Evolutionary conservation across 2,329 filamentous ascomycete species (phyloP).

Genomic region (Paecilomyces formosus): DNA sequence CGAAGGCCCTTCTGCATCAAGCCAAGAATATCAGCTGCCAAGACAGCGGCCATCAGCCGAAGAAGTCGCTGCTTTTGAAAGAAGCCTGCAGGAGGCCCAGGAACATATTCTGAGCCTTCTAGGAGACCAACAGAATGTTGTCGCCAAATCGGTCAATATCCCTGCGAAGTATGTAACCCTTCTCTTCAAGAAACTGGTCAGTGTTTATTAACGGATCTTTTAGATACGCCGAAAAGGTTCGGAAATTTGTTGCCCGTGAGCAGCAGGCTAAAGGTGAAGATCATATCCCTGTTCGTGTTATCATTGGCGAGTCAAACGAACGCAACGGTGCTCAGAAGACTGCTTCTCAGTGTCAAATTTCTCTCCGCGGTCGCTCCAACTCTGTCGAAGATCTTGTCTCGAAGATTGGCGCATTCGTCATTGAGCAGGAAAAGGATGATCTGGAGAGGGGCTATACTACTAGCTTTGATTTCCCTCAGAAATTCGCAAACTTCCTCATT

Average conservation of each 20-base stretch:
- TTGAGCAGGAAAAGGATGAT: constrained; percentile 85
- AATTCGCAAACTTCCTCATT: constrained; percentile 80
- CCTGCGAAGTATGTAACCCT: constrained; percentile 41
- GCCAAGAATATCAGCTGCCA: constrained; percentile 47
- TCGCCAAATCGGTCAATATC: constrained; percentile 46
- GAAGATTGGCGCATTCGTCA: constrained; percentile 72
- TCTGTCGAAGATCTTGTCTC: constrained; percentile 63
- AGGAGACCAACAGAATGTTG: constrained; percentile 48
- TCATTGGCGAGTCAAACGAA: constrained; percentile 34
- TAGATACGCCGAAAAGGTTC: constrained; percentile 56
- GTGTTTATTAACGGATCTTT: constrained; percentile 6
- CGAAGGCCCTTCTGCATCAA: constrained; percentile 37
- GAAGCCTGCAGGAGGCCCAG: constrained; percentile 52
- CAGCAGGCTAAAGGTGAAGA: constrained; percentile 43
- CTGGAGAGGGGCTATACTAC: constrained; percentile 83
- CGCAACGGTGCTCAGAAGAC: constrained; percentile 24
- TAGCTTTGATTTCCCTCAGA: constrained; percentile 88
- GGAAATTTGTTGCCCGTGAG: constrained; percentile 51
- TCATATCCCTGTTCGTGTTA: constrained; percentile 51
- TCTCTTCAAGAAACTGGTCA: background rate
- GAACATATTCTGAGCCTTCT: constrained; percentile 48
- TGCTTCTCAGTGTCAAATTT: constrained; percentile 45
- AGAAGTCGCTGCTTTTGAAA: constrained; percentile 51
- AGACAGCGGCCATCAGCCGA: constrained; percentile 47
- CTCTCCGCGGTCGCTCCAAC: constrained; percentile 67